Conservation (phyloP, 495 filamentous ascomycete genomes). For the Massariosphaeria phaeospora region DNA sequence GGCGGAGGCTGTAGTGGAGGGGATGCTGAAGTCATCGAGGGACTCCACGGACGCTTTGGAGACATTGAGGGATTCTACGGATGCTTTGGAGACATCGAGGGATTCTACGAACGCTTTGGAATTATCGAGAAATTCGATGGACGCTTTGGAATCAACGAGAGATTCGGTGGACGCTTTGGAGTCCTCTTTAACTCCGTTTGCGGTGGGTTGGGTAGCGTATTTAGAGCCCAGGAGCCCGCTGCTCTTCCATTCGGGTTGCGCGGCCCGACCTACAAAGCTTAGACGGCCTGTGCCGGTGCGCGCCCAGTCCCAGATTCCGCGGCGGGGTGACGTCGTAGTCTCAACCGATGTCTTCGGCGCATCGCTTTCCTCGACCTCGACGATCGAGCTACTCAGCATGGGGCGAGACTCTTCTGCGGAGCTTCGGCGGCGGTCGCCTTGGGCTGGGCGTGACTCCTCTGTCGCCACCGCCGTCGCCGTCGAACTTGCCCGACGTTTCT, state of each 20-base stretch:
- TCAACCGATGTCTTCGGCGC: background rate
- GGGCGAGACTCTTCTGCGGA: constrained; percentile 21
- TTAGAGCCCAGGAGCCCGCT: constrained; percentile 12
- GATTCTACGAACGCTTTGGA: too few species aligned
- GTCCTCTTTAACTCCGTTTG: constrained; percentile 2
- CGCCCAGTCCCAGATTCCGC: constrained; percentile 29
- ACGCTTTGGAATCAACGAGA: too few species aligned
- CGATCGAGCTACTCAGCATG: constrained; percentile 8
- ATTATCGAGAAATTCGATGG: too few species aligned
- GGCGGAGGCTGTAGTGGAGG: constrained; percentile 4
- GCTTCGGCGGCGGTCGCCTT: constrained; percentile 29
- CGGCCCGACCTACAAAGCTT: constrained; percentile 18
- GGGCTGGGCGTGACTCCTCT: constrained; percentile 25
- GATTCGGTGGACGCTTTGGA: too few species aligned
- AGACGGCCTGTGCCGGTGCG: constrained; percentile 19
- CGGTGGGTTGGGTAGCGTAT: constrained; percentile 12
- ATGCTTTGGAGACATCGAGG: too few species aligned
- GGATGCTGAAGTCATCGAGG: constrained; percentile 22
- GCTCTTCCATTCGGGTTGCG: constrained; percentile 22
- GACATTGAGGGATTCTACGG: too few species aligned
- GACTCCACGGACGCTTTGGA: constrained; percentile 1
- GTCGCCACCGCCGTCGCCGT: background rate
- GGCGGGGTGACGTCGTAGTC: constrained; percentile 8
- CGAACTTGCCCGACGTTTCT: constrained; percentile 1
- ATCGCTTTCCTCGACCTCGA: constrained; percentile 1